phyloP scores from a whole-genome alignment of 352 stramenopile genomes.

The Globisporangium paddicum region DNA sequence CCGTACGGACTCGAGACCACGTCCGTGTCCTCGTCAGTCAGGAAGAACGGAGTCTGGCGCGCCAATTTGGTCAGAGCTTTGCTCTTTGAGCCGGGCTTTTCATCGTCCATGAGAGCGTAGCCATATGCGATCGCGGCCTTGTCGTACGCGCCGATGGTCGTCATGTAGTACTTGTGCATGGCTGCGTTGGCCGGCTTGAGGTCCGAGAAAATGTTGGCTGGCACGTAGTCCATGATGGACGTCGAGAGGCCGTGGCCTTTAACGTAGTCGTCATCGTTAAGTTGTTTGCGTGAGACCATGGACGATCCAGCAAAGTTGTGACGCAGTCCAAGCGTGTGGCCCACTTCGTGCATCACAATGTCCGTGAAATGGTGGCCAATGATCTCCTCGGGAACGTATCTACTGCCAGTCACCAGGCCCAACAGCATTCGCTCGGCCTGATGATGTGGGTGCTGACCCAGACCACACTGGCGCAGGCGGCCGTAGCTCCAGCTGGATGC shows the following conservation, averaged over 20 bases:
- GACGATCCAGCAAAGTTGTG: slow-evolving; percentile 84
- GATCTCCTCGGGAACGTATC: slow-evolving; percentile 46
- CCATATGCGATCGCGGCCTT: slow-evolving; percentile 83
- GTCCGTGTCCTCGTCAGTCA: slow-evolving; percentile 55
- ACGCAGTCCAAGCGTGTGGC: slow-evolving; percentile 80
- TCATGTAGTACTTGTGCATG: slow-evolving; percentile 66
- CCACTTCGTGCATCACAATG: slow-evolving; percentile 88
- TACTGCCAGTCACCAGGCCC: slow-evolving; percentile 25
- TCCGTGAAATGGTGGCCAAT: slow-evolving; percentile 63
- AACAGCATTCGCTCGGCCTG: slow-evolving; percentile 37
- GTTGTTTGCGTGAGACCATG: slow-evolving; percentile 40
- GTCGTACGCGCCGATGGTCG: slow-evolving; percentile 69
- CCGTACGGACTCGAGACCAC: slow-evolving; percentile 40
- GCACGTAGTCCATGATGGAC: slow-evolving; percentile 88
- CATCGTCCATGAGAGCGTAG: slow-evolving; percentile 45
- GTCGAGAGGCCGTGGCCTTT: slow-evolving; percentile 42
- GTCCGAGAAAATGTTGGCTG: slow-evolving; percentile 80
- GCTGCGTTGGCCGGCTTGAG: slow-evolving; percentile 26
- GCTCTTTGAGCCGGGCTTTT: slow-evolving; percentile 46
- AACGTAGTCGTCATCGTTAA: slow-evolving; percentile 50
- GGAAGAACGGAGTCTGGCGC: slow-evolving; percentile 44
- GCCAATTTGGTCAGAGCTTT: slow-evolving; percentile 31
- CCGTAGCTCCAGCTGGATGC: slow-evolving; percentile 4
- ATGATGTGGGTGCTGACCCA: slow-evolving; percentile 32
- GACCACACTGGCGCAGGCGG: slow-evolving; percentile 29